Base-by-base conservation (phyloP, 805 yeast species). In the Cyberlindnera americana region DNA sequence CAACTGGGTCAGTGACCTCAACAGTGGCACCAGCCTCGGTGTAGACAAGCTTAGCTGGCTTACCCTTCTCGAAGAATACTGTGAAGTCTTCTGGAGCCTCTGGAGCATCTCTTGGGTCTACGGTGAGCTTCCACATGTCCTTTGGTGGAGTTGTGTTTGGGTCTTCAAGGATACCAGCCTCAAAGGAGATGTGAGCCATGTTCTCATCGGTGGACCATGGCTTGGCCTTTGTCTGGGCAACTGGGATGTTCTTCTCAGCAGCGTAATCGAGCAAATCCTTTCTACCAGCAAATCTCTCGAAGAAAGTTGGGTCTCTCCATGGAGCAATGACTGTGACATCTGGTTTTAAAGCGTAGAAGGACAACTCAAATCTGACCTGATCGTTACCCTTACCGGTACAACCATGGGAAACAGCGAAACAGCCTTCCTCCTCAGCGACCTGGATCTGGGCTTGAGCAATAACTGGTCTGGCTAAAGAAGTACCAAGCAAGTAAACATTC, bases 181-280 rank as follows among this genome's bases (percentile, higher is more conserved):
- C 99, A 66, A 86, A 93, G 28, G 98, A 91, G 66, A 93, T 93
- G 70, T 93, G 99, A 33, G 98, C 99, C 80, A 91, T 73, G 78
- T 93, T 93, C 73, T 93, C 99, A 66, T 93, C 99, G 43, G 99
- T 93, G 26, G 98, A 90, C 99, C 99, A 93, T 56, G 99, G 99
- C 75, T 93, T 93, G 51, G 98, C 88, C 69, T 89, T 89, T 53
- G 99, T 93, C 74, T 93, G 99, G 35, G 95, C 74, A 43, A 93
- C 99, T 49, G 95, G 95, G 54, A 93, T 93, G 56, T 76, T 78
- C 77, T 93, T 93, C 55, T 77, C 77, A 41, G 85, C 93, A 49
- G 99, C 96, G 64, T 93, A 93, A 32, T 85, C 96, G 59, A 93
- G 77, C 62, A 93, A 73, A 64, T 89, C 99, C 58, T 87, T 86